phyloP scores from a whole-genome alignment of 169 alveolate species.

The Babesia bovis region DNA sequence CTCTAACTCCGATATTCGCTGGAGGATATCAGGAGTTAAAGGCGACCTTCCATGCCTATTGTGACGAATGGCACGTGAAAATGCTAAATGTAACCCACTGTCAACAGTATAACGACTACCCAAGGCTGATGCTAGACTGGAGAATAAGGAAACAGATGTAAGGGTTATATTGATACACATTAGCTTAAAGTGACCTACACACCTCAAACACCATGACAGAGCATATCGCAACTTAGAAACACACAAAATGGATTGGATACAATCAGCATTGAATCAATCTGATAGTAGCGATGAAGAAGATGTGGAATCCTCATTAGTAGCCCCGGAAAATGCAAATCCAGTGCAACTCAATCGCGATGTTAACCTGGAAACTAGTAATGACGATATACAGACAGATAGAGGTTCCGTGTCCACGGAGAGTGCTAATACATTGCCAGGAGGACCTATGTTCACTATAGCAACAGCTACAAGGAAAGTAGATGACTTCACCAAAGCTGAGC shows the following conservation, averaged over 20 bases:
- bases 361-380: neutral
- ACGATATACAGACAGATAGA: neutral
- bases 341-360: neutral
- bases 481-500: conserved; percentile 11
- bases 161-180: conserved; percentile 16
- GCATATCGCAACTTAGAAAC: neutral
- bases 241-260: conserved; percentile 39
- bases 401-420: neutral
- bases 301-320: neutral
- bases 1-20: conserved; percentile 22
- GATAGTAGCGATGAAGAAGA: conserved; percentile 8
- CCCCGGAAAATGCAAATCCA: neutral
- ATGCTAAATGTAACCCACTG: conserved; percentile 17
- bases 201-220: neutral
- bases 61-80: conserved; percentile 6
- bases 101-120: neutral
- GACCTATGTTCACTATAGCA: conserved; percentile 14
- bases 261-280: conserved; percentile 22
- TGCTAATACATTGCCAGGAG: neutral
- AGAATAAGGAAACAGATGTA: neutral
- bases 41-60: conserved; percentile 2
- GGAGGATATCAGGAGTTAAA: conserved; percentile 1
- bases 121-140: neutral
- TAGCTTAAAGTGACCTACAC: conserved; percentile 38
- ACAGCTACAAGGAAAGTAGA: conserved; percentile 23